Evolutionary conservation across 2,329 filamentous ascomycete genomes (phyloP), one percentile per base, ranked within the genome.

Genomic region (Epicoccum nigrum): DNA sequence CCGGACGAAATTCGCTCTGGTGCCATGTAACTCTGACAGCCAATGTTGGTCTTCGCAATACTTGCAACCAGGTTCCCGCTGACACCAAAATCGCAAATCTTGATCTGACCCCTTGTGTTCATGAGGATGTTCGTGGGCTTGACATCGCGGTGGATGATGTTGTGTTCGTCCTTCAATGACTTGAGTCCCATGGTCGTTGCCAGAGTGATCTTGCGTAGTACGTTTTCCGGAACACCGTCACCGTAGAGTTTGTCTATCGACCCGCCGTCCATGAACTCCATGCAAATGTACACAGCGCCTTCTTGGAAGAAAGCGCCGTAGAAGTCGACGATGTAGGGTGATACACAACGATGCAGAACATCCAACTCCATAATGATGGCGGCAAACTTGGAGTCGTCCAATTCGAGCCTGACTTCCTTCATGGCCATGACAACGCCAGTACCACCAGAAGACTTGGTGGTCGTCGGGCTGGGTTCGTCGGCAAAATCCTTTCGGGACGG

Each of bases 301-400:
- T 99, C 94, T 70, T 99, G 94, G 80, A 97, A 99, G 73, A 99
- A 99, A 4, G 94, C 94, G 1, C 94, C 94, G 72, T 97, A 99
- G 67, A 99, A 99, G 70, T 99, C 93, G 73, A 99, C 94, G 62
- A 99, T 97, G 74, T 93, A 96, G 0, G 94, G 93, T 2, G 92
- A 97, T 3, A 94, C 81, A 68, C 94, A 99, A 63, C 94, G 89
- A 76, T 99, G 94, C 2, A 99, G 80, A 57, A 99, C 93, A 66
- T 99, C 91, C 39, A 99, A 81, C 75, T 99, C 94, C 84, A 97
- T 99, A 64, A 97, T 88, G 68, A 99, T 99, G 30, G 93, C 92
- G 6, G 90, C 88, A 70, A 99, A 96, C 74, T 99, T 99, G 57
- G 91, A 88, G 72, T 99, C 94, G 67, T 99, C 94, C 45, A 99